These are phyloP conservation scores for Pluteus cervinus DNA, from an alignment of 768 basidiomycete species.

Conservation along the genomic window DNA sequence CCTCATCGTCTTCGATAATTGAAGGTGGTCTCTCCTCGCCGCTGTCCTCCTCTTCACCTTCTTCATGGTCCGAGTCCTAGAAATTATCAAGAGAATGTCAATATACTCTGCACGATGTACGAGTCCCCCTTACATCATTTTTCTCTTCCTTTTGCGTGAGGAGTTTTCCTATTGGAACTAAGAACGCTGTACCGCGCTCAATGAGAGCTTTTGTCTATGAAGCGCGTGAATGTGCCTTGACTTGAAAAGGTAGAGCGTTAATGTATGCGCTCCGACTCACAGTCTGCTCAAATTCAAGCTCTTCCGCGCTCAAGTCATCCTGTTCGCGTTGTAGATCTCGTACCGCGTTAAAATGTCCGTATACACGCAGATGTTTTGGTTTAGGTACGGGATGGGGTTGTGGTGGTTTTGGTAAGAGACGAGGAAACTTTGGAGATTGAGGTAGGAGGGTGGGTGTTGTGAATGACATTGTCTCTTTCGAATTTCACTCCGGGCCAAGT, in stretches of 20 bases:
- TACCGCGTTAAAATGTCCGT: slow-evolving; percentile 52
- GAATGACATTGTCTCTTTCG: slow-evolving; percentile 38
- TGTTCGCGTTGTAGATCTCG: slow-evolving; percentile 73
- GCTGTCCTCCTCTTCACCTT: slow-evolving; percentile 46
- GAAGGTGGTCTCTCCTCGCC: slow-evolving; percentile 35
- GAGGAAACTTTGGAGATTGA: slow-evolving; percentile 54
- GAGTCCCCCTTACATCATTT: slow-evolving; percentile 51
- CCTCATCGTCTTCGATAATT: slow-evolving; percentile 41
- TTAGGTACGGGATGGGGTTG: slow-evolving; percentile 62
- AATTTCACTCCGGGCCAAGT: no score
- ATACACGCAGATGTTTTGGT: slow-evolving; percentile 40
- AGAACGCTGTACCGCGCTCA: slow-evolving; percentile 60
- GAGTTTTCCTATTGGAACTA: slow-evolving; percentile 68
- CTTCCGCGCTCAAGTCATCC: slow-evolving; percentile 82
- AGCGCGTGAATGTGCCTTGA: slow-evolving; percentile 57
- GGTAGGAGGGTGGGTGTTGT: slow-evolving; percentile 73
- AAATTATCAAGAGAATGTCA: no score
- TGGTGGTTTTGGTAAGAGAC: slow-evolving; percentile 59
- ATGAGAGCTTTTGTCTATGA: no score
- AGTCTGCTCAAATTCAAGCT: slow-evolving; percentile 72
- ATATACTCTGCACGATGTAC: not conserved
- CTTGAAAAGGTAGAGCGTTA: not conserved
- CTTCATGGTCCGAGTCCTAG: no score
- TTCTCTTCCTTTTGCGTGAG: slow-evolving; percentile 79
- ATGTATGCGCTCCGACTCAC: slow-evolving; percentile 29